Evolutionary conservation across 495 filamentous ascomycete genomes (phyloP), one percentile per base, ranked within the genome.

Genomic region (Penicillium odoratum): DNA sequence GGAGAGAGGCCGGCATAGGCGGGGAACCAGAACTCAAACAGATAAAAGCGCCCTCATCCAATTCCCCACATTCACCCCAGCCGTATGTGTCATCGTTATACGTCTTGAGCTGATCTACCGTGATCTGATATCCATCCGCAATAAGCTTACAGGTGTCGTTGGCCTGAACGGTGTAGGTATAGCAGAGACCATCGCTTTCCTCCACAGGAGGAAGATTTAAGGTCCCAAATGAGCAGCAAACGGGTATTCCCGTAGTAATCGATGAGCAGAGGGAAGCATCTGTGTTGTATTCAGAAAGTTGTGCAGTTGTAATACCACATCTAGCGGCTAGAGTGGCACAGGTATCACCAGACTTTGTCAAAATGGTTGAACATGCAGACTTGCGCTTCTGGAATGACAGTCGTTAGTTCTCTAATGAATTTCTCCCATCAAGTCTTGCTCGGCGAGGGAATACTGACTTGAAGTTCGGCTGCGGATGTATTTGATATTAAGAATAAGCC

Each of bases 21-120:
- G 58, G 52, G 0, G 31, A 28, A 7, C 58, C 58, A 3, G 46
- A 38, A 11, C 52, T 48, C n/a, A 60, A 15, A 33, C 58, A 60
- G 18, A 60, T 60, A 5, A 40, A 11, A n/a, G 7, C 11, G 1
- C 16, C 18, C 7, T 15, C 18, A 7, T 15, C 1, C 4, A 43
- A 8, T 4, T 28, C 18, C 29, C 10, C 8, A 43, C 50, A 53
- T 3, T 36, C 50, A 43, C 15, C 7, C 50, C 50, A 53, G 16
- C 2, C 50, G 26, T 25, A 46, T 26, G 50, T 53, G 1, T 6
- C 34, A 28, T 40, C 29, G 25, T 53, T 53, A 21, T 53, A 53
- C 13, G 18, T 13, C 36, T 43, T 29, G 9, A 53, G 7, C 10
- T 53, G 36, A 36, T 33, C 50, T 2, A 36, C 36, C 2, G 50